These are phyloP conservation scores for Pueraria montana DNA, from an alignment of 306 rosid species.

Conservation along the genomic window DNA sequence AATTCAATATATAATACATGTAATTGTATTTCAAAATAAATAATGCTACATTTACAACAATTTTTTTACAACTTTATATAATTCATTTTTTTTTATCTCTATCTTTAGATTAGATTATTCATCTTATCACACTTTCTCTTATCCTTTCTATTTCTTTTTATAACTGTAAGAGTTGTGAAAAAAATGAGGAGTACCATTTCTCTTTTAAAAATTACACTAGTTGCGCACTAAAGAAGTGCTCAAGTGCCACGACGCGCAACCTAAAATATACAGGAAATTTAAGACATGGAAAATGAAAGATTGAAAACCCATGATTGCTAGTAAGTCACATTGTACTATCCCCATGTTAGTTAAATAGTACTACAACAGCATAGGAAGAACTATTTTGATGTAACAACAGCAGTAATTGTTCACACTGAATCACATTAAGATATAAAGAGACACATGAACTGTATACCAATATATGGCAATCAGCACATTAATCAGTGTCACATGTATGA, in stretches of 20 bases:
- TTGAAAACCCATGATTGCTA: neutral
- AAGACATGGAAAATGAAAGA: neutral
- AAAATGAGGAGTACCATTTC: neutral
- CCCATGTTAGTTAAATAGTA: neutral
- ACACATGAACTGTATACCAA: neutral
- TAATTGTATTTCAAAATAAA: no score
- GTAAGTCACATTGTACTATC: neutral
- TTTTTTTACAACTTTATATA: no score
- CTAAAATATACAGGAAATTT: neutral
- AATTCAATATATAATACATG: no score
- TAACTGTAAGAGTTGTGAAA: no score
- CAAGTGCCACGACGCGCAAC: neutral
- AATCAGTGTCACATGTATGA: constrained; percentile 27
- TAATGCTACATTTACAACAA: no score
- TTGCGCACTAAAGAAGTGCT: neutral
- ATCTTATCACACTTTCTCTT: no score
- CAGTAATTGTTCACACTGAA: constrained; percentile 27
- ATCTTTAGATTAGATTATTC: no score
- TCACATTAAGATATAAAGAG: constrained; percentile 27
- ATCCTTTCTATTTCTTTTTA: no score
- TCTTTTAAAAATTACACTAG: neutral
- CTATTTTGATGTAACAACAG: constrained; percentile 31
- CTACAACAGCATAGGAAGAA: constrained; percentile 23
- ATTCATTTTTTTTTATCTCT: no score
- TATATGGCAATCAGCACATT: neutral